Conservation (phyloP, 2,329 filamentous ascomycete genomes). For the Cladosporium phlei region DNA sequence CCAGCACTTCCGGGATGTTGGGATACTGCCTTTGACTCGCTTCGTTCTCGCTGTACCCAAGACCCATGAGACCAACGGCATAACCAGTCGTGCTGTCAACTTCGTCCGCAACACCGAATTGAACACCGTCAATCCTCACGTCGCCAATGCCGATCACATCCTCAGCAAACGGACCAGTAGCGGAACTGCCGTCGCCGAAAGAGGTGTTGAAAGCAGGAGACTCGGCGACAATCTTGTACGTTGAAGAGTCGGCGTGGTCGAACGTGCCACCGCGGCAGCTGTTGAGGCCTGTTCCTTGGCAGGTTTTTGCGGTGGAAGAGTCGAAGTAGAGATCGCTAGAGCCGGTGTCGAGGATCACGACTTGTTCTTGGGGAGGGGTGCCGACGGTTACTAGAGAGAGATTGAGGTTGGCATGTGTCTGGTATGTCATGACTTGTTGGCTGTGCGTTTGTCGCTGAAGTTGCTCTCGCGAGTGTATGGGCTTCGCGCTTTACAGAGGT, state of each 20-base stretch:
- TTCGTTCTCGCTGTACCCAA: constrained; percentile 29
- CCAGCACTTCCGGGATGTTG: constrained; percentile 31
- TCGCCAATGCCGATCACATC: constrained; percentile 30
- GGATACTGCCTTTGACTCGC: constrained; percentile 25
- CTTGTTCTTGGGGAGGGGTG: constrained; percentile 29
- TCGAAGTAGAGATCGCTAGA: constrained; percentile 32
- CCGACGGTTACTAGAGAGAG: constrained; percentile 26
- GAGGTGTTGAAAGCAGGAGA: constrained; percentile 27
- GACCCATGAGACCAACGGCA: constrained; percentile 30
- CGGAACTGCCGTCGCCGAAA: constrained; percentile 28
- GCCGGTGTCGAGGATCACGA: constrained; percentile 33
- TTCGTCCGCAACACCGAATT: constrained; percentile 28
- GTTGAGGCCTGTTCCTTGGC: constrained; percentile 18
- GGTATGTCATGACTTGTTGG: not conserved
- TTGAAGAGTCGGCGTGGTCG: constrained; percentile 23
- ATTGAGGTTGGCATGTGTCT: not conserved
- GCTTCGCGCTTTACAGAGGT: not conserved
- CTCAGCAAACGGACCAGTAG: constrained; percentile 24
- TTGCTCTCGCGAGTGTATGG: not conserved
- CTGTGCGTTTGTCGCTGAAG: not conserved
- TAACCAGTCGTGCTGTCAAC: constrained; percentile 27
- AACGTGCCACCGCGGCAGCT: constrained; percentile 30
- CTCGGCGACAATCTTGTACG: constrained; percentile 23
- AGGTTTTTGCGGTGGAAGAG: constrained; percentile 23
- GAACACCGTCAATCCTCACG: constrained; percentile 25